Base-by-base conservation (phyloP, 225 moss, liverwort and hornwort species). In the Pleurozium schreberi region DNA sequence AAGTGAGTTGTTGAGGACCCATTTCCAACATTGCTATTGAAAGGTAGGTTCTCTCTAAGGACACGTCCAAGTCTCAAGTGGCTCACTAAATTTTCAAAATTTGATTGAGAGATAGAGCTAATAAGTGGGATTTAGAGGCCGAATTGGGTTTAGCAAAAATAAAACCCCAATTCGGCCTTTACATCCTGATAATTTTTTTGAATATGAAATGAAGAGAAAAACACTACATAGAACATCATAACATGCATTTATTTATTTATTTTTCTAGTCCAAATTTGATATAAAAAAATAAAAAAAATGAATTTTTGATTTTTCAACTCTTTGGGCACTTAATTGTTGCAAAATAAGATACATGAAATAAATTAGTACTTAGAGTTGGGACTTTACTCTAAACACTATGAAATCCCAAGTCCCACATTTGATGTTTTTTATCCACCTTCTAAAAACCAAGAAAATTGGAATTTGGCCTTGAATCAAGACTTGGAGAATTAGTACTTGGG, bases 121-220 rank as follows among this genome's bases (percentile, higher is more conserved):
- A 15, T 26, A 43, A 42, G 5, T 42, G 1, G 14, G 8, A 42
- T 14, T 66, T 11, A 0, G 1, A 38, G 19, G 10, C 6, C 0
- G 1, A 36, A 38, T 38, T 66, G 20, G 33, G 1, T 38, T 38
- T 11, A 20, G 4, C 0, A 68, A n/a, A n/a, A 22, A 21, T n/a
- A 1, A 2, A 23, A n/a, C 12, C 0, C 6, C 6, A n/a, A 38
- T 12, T 68, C 2, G 2, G 2, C 23, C 7, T 40, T 7, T 1
- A 40, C 23, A 4, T 40, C 14, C 69, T 4, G 12, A 23, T 0
- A n/a, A 25, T 69, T 23, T 8, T 67, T 69, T 40, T 40, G 1
- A 67, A 67, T 38, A 6, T 38, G 4, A 67, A 38, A 4, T 38
- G 11, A 67, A 1, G 6, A 38, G 0, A 38, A 38, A 18, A 20